phyloP scores from a whole-genome alignment of 2,329 filamentous ascomycete species.

The Aspergillus quadricinctus region DNA sequence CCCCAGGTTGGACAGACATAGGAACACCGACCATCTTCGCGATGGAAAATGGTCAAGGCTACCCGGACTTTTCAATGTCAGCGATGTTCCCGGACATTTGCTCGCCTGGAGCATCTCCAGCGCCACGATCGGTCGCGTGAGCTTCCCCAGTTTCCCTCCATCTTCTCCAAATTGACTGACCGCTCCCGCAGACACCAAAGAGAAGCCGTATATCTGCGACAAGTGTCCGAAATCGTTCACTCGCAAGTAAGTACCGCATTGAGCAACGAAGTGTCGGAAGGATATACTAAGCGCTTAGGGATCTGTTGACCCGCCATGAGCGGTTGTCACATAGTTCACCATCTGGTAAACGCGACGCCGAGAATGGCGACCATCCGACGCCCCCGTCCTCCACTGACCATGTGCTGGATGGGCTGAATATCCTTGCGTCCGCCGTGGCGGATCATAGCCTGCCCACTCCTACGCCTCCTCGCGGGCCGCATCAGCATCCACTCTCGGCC shows the following conservation, averaged over 20 bases:
- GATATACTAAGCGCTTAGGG: conserved; percentile 12
- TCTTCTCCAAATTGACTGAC: conserved; percentile 5
- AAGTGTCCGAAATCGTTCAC: conserved; percentile 33
- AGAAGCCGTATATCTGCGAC: conserved; percentile 28
- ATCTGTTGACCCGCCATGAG: conserved; percentile 29
- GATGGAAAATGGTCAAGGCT: conserved; percentile 15
- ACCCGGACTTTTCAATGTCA: conserved; percentile 25
- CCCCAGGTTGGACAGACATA: background rate
- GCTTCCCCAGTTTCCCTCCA: background rate
- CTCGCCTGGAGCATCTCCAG: conserved; percentile 33
- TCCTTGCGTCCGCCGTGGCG: conserved; percentile 26
- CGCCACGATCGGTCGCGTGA: conserved; percentile 33
- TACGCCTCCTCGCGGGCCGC: background rate
- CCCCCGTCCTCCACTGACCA: conserved; percentile 16
- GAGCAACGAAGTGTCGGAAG: background rate
- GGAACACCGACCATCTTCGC: background rate
- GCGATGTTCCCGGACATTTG: conserved; percentile 27
- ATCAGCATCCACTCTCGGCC: conserved; percentile 6
- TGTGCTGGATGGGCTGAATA: conserved; percentile 23
- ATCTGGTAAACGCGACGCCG: conserved; percentile 2
- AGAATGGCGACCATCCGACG: conserved; percentile 3
- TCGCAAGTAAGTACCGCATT: conserved; percentile 22
- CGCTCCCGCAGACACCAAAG: conserved; percentile 28
- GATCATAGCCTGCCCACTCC: conserved; percentile 13
- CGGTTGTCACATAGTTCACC: conserved; percentile 23